These are phyloP conservation scores for Aspergillus brunneoviolaceus DNA, from an alignment of 2,329 filamentous ascomycete genomes.

Conservation along the genomic window DNA sequence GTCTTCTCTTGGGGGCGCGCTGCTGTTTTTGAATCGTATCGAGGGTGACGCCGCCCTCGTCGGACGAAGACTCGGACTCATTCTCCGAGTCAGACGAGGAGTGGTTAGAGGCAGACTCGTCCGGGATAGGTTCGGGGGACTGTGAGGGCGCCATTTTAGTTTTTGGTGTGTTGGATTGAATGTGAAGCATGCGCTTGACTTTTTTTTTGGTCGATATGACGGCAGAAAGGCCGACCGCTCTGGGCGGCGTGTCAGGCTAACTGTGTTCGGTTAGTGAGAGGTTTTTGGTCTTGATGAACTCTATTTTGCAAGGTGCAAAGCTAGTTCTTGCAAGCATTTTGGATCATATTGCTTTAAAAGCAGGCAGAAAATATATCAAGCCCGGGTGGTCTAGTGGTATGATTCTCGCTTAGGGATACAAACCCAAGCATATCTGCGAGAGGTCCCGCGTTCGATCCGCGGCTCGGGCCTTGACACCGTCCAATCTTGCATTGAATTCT, in stretches of 20 bases:
- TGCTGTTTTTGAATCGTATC: conserved; percentile 24
- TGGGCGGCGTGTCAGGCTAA: conserved; percentile 22
- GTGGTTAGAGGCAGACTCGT: conserved; percentile 15
- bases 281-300: neutral
- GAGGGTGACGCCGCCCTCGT: conserved; percentile 17
- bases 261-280: neutral
- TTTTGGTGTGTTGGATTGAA: conserved; percentile 11
- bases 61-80: neutral
- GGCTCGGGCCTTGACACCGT: neutral
- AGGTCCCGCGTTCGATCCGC: neutral
- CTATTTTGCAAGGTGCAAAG: neutral
- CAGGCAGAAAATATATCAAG: neutral
- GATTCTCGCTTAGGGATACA: neutral
- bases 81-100: conserved; percentile 16
- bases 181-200: conserved; percentile 20
- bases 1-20: conserved; percentile 40
- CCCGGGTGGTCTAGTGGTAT: neutral
- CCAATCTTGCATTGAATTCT: neutral
- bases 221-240: conserved; percentile 35
- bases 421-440: neutral
- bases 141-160: conserved; percentile 30
- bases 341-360: fast-evolving
- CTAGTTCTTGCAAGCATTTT: neutral
- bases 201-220: conserved; percentile 26
- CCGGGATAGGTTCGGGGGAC: conserved; percentile 23